Percentiles rank a stretch among this genome's conserved stretches.
Evolutionary conservation across 73 alveolate genomes (phyloP).

Genomic region (Uronychia setigera): DNA sequence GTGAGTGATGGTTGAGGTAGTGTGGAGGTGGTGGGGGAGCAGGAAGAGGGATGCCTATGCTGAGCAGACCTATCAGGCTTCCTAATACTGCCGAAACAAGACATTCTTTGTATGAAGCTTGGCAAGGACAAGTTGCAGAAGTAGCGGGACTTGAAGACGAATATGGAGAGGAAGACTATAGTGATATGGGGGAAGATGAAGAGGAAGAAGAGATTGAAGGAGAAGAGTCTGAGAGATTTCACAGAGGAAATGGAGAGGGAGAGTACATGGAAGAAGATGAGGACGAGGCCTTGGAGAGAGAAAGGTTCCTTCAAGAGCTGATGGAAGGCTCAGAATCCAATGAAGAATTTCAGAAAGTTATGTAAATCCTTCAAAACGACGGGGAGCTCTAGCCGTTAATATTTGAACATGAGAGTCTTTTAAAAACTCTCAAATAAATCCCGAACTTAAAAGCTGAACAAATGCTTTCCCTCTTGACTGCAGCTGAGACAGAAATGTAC

Average conservation of each 20-base stretch:
- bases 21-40: too few species aligned
- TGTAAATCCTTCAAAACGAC: constrained; percentile 29
- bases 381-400: constrained; percentile 44
- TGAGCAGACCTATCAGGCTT: not conserved
- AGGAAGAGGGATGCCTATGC: not conserved
- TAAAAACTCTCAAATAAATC: constrained; percentile 19
- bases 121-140: not conserved
- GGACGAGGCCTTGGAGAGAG: constrained; percentile 17
- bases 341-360: constrained; percentile 30
- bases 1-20: too few species aligned
- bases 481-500: constrained; percentile 60
- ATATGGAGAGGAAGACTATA: constrained; percentile 33
- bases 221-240: not conserved
- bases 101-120: not conserved
- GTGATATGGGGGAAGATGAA: constrained; percentile 18
- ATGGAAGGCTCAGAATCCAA: not conserved
- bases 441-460: constrained; percentile 33
- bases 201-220: not conserved
- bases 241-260: constrained; percentile 6
- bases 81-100: not conserved
- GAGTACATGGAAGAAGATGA: not conserved
- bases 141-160: not conserved
- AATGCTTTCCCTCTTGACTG: constrained; percentile 46
- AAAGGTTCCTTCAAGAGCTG: not conserved
- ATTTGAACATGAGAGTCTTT: constrained; percentile 44